Base-by-base conservation (phyloP, 352 stramenopile genomes). In the Pythium guiyangense region DNA sequence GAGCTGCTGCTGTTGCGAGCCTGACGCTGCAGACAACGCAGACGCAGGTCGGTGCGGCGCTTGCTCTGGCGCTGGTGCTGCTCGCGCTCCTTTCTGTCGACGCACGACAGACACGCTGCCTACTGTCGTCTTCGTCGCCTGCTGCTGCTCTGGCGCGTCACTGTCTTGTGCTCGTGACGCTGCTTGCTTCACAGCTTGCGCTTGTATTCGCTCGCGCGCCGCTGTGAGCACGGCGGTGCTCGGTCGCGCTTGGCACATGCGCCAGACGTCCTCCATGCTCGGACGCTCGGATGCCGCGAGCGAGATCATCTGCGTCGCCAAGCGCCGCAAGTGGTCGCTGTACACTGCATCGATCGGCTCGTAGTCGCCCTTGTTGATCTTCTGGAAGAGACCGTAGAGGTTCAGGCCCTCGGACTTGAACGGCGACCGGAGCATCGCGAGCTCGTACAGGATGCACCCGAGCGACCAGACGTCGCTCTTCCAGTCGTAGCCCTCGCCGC, bases 391-490 rank as follows among this genome's bases (percentile, higher is more conserved):
- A 0, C 83, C 81, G 34, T 92, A 91, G 4, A 98, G 73, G 48
- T 96, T 96, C 22, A 98, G 70, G 0, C 88, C 90, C 58, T 97
- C 89, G 6, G 78, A 80, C 58, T 97, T 98, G 66, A 98, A 98
- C 14, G 95, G 95, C 20, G 91, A 97, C 3, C 84, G 79, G 14
- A 98, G 79, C 86, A 96, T 96, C 6, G 90, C 90, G 4, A 98
- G 74, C 66, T 98, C 95, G 67, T 98, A 98, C 29, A 98, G 74
- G 49, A 98, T 90, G 60, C 95, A 98, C 4, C 95, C 95, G 39
- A 98, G 77, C 34, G 74, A 94, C 95, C 95, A 98, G 4, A 98
- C 86, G 64, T 98, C 95, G 55, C 83, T 96, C 64, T 97, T 98
- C 86, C 86, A 97, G 61, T 97, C 90, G 66, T 98, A 98, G 25